phyloP scores from a whole-genome alignment of 768 basidiomycete genomes.

The Boletus fagicola region DNA sequence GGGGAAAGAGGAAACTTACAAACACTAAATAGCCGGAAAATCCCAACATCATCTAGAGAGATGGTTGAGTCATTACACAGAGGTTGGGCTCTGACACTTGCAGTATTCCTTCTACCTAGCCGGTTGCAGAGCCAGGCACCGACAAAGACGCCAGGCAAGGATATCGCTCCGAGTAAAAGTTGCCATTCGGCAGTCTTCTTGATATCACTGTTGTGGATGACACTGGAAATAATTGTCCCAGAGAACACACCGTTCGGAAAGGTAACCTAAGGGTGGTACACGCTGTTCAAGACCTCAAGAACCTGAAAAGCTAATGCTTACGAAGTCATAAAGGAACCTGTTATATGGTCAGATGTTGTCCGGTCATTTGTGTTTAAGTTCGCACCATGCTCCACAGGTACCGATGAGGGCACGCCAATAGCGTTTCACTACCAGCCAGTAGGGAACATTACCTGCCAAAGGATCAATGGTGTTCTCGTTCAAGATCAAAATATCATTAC shows the following conservation, averaged over 20 bases:
- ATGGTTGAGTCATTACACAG: conserved; percentile 3
- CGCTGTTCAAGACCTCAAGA: background rate
- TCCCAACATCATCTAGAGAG: conserved; percentile 57
- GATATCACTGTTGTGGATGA: conserved; percentile 55
- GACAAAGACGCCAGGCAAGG: conserved; percentile 60
- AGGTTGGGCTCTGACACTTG: conserved; percentile 26
- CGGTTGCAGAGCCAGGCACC: conserved; percentile 50
- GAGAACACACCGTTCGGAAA: conserved; percentile 75
- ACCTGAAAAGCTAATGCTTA: conserved; percentile 17
- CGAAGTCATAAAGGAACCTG: conserved; percentile 74
- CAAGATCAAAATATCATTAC: conserved; percentile 31
- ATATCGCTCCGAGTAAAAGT: conserved; percentile 58
- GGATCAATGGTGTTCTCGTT: conserved; percentile 2
- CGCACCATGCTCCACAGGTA: conserved; percentile 68
- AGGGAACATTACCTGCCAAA: conserved; percentile 52
- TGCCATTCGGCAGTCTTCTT: conserved; percentile 68
- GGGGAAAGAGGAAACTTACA: conserved; percentile 31
- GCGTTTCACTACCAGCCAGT: conserved; percentile 52
- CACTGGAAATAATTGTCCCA: conserved; percentile 63
- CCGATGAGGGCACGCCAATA: conserved; percentile 73
- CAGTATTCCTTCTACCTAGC: conserved; percentile 58
- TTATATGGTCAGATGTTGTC: conserved; percentile 2
- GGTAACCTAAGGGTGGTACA: conserved; percentile 43
- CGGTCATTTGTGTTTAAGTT: background rate
- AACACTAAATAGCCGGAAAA: conserved; percentile 68